phyloP scores from a whole-genome alignment of 805 yeast species.

The Tetrapisispora fleetii region DNA sequence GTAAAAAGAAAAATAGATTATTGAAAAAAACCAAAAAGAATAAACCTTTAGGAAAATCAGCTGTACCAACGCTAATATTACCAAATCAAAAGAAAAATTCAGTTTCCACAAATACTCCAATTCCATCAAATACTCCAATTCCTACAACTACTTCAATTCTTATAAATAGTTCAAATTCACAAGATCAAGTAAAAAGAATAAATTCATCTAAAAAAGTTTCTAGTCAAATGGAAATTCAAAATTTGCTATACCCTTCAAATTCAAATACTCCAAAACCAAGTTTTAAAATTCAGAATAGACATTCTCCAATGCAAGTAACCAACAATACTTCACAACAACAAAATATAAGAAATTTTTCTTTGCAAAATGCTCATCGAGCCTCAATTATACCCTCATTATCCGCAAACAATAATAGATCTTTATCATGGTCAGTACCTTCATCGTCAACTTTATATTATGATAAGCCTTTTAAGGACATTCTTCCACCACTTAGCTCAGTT shows the following conservation, averaged over 20 bases:
- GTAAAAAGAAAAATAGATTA: not conserved
- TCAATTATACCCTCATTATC: not conserved
- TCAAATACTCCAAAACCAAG: not conserved
- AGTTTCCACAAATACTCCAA: not conserved
- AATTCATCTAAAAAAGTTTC: not conserved
- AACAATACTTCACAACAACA: not conserved
- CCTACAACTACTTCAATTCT: too few relatives aligned
- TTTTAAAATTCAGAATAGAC: not conserved
- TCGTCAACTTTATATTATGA: not conserved
- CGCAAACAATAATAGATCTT: not conserved
- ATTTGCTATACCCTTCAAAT: not conserved
- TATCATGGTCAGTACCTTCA: not conserved
- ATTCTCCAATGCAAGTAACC: not conserved
- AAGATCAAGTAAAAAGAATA: not conserved
- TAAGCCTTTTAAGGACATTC: not conserved
- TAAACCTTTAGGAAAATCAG: not conserved
- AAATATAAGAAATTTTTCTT: not conserved
- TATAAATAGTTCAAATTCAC: too few relatives aligned
- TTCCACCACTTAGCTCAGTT: slow-evolving; percentile 3
- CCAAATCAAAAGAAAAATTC: not conserved
- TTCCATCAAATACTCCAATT: too few relatives aligned
- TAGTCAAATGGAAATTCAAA: not conserved
- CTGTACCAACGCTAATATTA: not conserved
- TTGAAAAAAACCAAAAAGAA: not conserved
- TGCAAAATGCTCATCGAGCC: not conserved